These are phyloP conservation scores for Kurtzmaniella quercitrusa DNA, from an alignment of 1,139 yeast genomes.

Conservation along the genomic window DNA sequence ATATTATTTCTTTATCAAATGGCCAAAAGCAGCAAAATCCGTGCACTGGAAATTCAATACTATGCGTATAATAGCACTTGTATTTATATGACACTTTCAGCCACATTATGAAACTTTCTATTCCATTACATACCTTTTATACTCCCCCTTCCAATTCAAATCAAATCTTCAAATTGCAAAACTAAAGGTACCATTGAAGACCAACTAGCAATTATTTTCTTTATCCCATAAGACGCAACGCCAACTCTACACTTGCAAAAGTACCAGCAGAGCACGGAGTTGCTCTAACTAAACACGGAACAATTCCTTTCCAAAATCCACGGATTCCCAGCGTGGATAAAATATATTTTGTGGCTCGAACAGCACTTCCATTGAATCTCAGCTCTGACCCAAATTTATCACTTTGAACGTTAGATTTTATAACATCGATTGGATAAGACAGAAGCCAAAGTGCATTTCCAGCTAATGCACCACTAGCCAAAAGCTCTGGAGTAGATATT, in stretches of 20 bases:
- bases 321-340: constrained; percentile 41
- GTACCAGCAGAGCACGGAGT: constrained; percentile 76
- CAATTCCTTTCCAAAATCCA: constrained; percentile 72
- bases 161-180: no score
- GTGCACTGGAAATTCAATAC: no score
- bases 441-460: constrained; percentile 72
- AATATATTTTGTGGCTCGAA: constrained; percentile 46
- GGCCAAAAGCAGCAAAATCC: no score
- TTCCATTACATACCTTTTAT: no score
- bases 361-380: constrained; percentile 42
- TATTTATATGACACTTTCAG: no score
- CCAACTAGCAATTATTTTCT: no score
- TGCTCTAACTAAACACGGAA: constrained; percentile 67
- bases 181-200: no score
- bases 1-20: no score
- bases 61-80: no score
- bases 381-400: constrained; percentile 50
- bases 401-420: constrained; percentile 67
- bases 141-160: no score
- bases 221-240: constrained; percentile 53
- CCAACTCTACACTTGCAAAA: constrained; percentile 72
- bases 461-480: constrained; percentile 59
- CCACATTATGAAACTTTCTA: no score
- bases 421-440: constrained; percentile 69
- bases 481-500: constrained; percentile 57